phyloP scores from a whole-genome alignment of 2,329 filamentous ascomycete species.

The Pleurostoma richardsiae region DNA sequence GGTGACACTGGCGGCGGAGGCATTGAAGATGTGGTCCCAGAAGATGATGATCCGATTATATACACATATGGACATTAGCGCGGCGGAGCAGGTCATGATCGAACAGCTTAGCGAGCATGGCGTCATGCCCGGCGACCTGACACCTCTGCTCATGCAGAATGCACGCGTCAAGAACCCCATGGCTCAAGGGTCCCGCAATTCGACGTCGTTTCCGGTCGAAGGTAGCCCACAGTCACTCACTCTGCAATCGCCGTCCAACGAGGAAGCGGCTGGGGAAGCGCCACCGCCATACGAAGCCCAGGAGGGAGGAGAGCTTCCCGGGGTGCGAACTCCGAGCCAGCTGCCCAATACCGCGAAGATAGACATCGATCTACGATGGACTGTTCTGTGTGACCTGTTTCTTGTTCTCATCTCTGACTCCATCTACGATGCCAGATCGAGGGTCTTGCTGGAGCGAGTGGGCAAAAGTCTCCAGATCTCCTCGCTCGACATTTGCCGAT shows the following conservation, averaged over 20 bases:
- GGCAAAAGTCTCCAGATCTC: constrained; percentile 74
- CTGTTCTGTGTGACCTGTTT: constrained; percentile 92
- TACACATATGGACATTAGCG: constrained; percentile 91
- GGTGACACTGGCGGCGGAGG: constrained; percentile 64
- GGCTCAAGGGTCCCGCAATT: constrained; percentile 40
- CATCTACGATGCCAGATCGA: constrained; percentile 83
- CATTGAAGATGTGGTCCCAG: constrained; percentile 92
- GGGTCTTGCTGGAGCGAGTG: constrained; percentile 77
- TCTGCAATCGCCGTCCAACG: constrained; percentile 16
- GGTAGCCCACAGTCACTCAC: neutral
- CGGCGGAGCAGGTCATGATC: constrained; percentile 95
- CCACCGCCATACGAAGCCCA: constrained; percentile 60
- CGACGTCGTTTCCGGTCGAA: constrained; percentile 3
- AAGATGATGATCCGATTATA: constrained; percentile 97
- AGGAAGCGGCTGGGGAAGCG: constrained; percentile 43
- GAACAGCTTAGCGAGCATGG: constrained; percentile 93
- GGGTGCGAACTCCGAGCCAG: constrained; percentile 77
- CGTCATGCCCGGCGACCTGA: constrained; percentile 77
- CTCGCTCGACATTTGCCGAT: constrained; percentile 91
- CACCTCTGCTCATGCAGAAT: constrained; percentile 84
- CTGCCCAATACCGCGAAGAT: constrained; percentile 77
- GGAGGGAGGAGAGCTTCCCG: constrained; percentile 66
- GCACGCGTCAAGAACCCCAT: constrained; percentile 89
- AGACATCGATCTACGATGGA: constrained; percentile 96
- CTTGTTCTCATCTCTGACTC: constrained; percentile 95